phyloP scores from a whole-genome alignment of 2,329 filamentous ascomycete species.

The Furcasterigmium furcatum region DNA sequence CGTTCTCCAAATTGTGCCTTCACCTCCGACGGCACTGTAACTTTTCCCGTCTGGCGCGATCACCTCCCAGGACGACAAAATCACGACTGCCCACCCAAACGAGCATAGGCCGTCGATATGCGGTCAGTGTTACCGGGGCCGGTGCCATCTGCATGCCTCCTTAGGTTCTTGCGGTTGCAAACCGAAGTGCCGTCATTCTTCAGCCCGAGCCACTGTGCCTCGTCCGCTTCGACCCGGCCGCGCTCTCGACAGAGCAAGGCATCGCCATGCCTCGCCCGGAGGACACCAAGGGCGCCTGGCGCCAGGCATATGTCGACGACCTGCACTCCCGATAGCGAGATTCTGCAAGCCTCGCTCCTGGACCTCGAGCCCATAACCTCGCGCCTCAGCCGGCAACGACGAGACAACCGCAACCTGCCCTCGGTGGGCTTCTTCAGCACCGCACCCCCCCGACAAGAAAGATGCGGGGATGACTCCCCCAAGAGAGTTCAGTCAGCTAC shows the following conservation, averaged over 20 bases:
- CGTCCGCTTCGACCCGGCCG: slow-evolving; percentile 1
- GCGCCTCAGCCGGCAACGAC: slow-evolving; percentile 4
- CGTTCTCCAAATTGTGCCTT: not conserved
- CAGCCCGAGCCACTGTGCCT: slow-evolving; percentile 28
- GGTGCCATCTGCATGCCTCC: slow-evolving; percentile 53
- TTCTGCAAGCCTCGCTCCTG: slow-evolving; percentile 25
- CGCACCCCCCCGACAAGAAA: slow-evolving; percentile 14
- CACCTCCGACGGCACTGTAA: not conserved
- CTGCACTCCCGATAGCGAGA: slow-evolving; percentile 6
- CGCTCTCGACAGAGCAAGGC: not conserved
- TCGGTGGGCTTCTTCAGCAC: slow-evolving; percentile 23
- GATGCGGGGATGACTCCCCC: slow-evolving; percentile 19
- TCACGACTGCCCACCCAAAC: not conserved
- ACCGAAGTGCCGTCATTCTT: slow-evolving; percentile 57
- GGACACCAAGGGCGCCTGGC: slow-evolving; percentile 13
- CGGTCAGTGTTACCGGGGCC: slow-evolving; percentile 30
- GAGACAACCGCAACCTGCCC: not conserved
- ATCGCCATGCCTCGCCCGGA: slow-evolving; percentile 2
- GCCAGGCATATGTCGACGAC: slow-evolving; percentile 14
- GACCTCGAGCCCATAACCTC: slow-evolving; percentile 15
- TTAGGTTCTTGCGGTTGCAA: slow-evolving; percentile 72
- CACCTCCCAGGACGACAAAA: not conserved
- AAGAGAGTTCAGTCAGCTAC: slow-evolving; percentile 20
- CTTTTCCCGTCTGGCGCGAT: not conserved
- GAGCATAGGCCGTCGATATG: slow-evolving; percentile 27